phyloP scores from a whole-genome alignment of 352 stramenopile genomes.

The Elongisporangium undulatum region DNA sequence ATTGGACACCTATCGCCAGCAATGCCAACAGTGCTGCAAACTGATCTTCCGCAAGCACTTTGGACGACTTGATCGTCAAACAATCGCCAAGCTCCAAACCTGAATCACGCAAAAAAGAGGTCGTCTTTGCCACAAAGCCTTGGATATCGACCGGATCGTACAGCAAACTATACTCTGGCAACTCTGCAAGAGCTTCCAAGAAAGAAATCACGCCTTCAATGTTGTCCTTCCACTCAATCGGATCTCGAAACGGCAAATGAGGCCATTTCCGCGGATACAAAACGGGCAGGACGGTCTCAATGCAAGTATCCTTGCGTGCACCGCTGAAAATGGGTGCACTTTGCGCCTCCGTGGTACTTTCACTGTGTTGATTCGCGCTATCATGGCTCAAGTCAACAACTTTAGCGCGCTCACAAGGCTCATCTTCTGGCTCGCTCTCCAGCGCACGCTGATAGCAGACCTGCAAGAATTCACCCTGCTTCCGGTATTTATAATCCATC shows the following conservation, averaged over 20 bases:
- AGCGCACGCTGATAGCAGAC: slow-evolving; percentile 54
- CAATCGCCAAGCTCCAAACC: background rate
- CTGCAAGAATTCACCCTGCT: slow-evolving; percentile 60
- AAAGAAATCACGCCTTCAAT: slow-evolving; percentile 37
- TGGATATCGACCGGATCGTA: slow-evolving; percentile 62
- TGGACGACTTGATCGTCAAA: background rate
- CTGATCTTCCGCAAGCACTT: slow-evolving; percentile 15
- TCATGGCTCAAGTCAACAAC: background rate
- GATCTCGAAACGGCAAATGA: slow-evolving; percentile 53
- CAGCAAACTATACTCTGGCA: slow-evolving; percentile 50
- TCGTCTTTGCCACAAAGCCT: slow-evolving; percentile 31
- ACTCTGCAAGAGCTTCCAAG: slow-evolving; percentile 33
- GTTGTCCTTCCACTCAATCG: slow-evolving; percentile 41
- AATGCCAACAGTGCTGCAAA: slow-evolving; percentile 33
- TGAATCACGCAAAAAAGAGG: slow-evolving; percentile 6
- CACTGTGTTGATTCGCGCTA: background rate
- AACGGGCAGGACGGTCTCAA: slow-evolving; percentile 37
- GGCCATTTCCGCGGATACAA: slow-evolving; percentile 65
- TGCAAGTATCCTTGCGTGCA: slow-evolving; percentile 27
- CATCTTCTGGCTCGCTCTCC: slow-evolving; percentile 29
- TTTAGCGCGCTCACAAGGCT: slow-evolving; percentile 11
- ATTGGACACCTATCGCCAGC: slow-evolving; percentile 43
- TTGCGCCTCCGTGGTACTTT: background rate
- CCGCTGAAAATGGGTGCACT: slow-evolving; percentile 15
- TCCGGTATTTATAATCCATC: slow-evolving; percentile 48